Evolutionary conservation across 805 yeast genomes (phyloP).

Genomic region (Ogataea kodamae): DNA sequence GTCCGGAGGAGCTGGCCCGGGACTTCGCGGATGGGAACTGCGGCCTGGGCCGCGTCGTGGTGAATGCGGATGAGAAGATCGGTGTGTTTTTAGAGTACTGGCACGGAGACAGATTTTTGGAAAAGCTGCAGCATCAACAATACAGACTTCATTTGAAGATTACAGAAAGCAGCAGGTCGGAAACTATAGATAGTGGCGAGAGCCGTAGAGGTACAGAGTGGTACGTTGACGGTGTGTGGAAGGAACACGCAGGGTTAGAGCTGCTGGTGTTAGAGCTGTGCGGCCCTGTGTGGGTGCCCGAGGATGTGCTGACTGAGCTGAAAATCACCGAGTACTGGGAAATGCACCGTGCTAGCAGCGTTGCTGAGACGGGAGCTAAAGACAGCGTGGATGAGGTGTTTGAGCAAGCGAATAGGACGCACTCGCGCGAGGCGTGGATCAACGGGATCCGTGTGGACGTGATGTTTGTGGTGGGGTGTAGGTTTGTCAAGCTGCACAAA

Average conservation of each 20-base stretch:
- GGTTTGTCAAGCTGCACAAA: conserved; percentile 28
- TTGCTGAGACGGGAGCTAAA: conserved; percentile 17
- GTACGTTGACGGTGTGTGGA: conserved; percentile 30
- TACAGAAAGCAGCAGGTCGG: conserved; percentile 21
- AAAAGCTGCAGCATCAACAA: conserved; percentile 19
- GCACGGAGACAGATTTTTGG: conserved; percentile 31
- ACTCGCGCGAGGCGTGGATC: conserved; percentile 1
- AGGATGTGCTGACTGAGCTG: conserved; percentile 26
- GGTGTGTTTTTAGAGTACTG: conserved; percentile 34
- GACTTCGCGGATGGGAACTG: conserved; percentile 8
- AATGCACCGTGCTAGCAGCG: conserved; percentile 24
- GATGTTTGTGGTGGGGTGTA: conserved; percentile 27
- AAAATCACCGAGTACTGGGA: conserved; percentile 25
- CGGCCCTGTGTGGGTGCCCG: conserved; percentile 34
- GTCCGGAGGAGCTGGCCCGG: conserved; percentile 11
- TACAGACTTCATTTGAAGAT: conserved; percentile 34
- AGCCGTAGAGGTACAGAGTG: conserved; percentile 18
- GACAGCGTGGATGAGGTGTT: conserved; percentile 21
- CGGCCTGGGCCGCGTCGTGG: conserved; percentile 28
- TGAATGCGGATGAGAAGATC: conserved; percentile 29
- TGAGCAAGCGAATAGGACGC: conserved; percentile 15
- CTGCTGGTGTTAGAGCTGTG: conserved; percentile 29
- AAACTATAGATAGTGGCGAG: conserved; percentile 21
- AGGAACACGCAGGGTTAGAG: conserved; percentile 19
- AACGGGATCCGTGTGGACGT: conserved; percentile 10